Percentiles rank a stretch among this genome's conserved stretches.
These are phyloP conservation scores for Colletotrichum acutatum DNA, from an alignment of 2,329 filamentous ascomycete genomes.

Conservation along the genomic window DNA sequence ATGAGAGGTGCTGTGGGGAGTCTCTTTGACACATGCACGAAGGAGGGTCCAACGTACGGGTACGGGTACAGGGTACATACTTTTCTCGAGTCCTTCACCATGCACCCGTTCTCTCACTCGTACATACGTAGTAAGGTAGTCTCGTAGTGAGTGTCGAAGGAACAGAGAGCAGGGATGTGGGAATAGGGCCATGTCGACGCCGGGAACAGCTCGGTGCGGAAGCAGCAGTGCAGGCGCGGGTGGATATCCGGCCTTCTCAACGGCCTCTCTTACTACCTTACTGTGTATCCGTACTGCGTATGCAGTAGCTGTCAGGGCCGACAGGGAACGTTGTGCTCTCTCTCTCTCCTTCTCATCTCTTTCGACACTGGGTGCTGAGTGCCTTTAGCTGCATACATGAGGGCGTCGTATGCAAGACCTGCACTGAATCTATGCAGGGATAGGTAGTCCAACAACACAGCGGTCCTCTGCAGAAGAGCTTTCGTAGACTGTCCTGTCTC, in stretches of 20 bases:
- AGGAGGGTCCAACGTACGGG: constrained; percentile 3
- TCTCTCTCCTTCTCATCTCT: background rate
- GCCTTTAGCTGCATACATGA: background rate
- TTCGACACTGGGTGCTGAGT: no score
- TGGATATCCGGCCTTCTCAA: background rate
- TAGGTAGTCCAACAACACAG: background rate
- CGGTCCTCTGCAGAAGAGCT: background rate
- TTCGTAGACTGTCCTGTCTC: background rate
- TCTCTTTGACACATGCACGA: constrained; percentile 28
- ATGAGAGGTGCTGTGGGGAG: constrained; percentile 29
- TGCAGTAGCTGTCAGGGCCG: background rate
- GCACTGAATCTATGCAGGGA: background rate
- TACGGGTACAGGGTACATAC: no score
- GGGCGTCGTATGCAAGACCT: background rate
- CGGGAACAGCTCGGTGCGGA: constrained; percentile 1
- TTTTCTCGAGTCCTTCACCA: no score
- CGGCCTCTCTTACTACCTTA: background rate
- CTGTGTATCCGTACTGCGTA: no score
- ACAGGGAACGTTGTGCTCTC: background rate
- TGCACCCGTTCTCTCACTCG: no score
- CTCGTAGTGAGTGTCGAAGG: background rate
- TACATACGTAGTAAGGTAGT: no score
- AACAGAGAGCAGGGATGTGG: background rate
- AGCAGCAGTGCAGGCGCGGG: background rate
- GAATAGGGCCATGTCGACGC: background rate